Base-by-base conservation (phyloP, 2,329 filamentous ascomycete genomes). In the Rutstroemia sydowiana region DNA sequence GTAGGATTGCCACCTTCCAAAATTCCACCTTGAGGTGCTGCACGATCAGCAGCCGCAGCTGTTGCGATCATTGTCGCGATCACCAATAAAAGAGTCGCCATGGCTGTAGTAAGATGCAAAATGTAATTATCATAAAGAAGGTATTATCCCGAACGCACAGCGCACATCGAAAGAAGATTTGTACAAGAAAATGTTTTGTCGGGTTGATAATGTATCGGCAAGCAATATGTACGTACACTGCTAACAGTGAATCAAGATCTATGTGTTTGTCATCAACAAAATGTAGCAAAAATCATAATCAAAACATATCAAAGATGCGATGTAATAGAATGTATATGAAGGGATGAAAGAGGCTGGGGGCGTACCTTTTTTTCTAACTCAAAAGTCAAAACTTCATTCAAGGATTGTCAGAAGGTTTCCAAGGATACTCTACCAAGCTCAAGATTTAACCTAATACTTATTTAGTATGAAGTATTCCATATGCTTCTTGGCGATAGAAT, bases 1-100 rank as follows among this genome's bases (percentile, higher is more conserved):
- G 78, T 71, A 1, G 84, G 84, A 58, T 85, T 82, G 30, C 73
- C 69, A 30, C 79, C 78, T 60, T 85, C 82, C 23, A 87, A 69
- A 51, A 87, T 75, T 53, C 83, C 83, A 47, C 75, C 82, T 65
- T 87, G 83, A 63, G 68, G 60, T 16, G 55, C 45, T 14, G 53
- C 62, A 23, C 59, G 60, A 34, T 53, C 31, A 31, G 53, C 40
- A 5, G 57, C 41, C 18, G 55, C 34, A 10, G 59, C 54, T 23
- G 13, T 44, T 10, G 26, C 42, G 18, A 53, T 26, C 18, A 45
- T 11, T 8, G 36, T 34, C 28, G 49, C 49, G 31, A 52, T 18
- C 23, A 34, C 30, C 26, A 43, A 7, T 16, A 31, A 45, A 32
- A 34, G 36, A 11, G 46, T 21, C 37, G 37, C 46, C 28, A 42